Base-by-base conservation (phyloP, 176 grass and related monocot genomes). In the Oryza glaberrima region DNA sequence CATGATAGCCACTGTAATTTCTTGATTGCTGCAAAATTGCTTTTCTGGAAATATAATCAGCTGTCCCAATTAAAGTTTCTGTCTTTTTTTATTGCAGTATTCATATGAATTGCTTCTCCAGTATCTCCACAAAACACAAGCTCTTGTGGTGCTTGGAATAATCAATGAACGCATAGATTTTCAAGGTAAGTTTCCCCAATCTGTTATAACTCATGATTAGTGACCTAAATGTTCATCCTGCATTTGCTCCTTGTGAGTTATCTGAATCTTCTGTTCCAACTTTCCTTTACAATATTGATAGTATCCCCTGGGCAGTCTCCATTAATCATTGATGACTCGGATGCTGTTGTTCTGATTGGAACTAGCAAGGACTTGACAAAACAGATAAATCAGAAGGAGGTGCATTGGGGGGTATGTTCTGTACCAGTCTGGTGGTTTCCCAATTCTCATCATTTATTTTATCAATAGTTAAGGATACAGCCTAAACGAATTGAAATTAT, bases 301-400 rank as follows among this genome's bases (percentile, higher is more conserved):
- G 96, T 98, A 40, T 90, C 80, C 19, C 81, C 91, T 44, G 96
- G 96, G 75, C 91, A 94, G 70, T 91, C 93, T 40, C 75, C 88
- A 49, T 76, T 90, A 83, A 95, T 95, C 65, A 85, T 88, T 88
- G 96, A 98, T 88, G 93, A 95, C 75, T 68, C 67, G n/a, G 93
- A 98, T 14, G 93, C 91, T 75, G 88, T 94, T 86, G 90, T 89
- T 86, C 83, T 98, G 64, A 77, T 95, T 85, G 96, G 96, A 75
- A 90, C 79, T 63, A 98, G 85, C 58, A 94, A 95, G 84, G 96
- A 98, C 81, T 82, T 94, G 77, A 91, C 91, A 72, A 98, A 91
- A 89, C 91, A 98, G 67, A 92, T 98, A 88, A 98, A 98, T 89
- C 93, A 94, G 93, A 95, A 95, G 86, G 96, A 98, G 84, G 84